Evolutionary conservation across 768 basidiomycete genomes (phyloP), one percentile per base, ranked within the genome.

Genomic region (Boletus subcaerulescens): DNA sequence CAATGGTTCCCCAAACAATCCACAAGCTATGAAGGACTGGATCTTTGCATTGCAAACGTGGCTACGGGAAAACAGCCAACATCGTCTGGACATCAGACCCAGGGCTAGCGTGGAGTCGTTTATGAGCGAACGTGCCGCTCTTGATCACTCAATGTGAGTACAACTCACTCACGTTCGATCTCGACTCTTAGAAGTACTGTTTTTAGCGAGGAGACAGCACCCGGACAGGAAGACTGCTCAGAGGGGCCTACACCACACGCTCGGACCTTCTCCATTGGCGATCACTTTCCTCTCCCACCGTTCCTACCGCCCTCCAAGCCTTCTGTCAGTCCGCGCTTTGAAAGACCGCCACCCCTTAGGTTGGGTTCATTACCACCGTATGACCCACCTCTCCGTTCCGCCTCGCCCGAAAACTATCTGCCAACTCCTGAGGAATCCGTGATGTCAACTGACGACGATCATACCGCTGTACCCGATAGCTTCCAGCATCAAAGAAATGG

Each of bases 1-100:
- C 17, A 67, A 73, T 12, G 72, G 67, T 42, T 75, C 77, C 26
- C 59, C 68, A 17, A 74, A 79, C 45, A 77, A 79, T 53, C 70
- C 75, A 32, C 77, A 82, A 47, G 75, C 75, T 17, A 82, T 86
- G 77, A 81, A 80, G 65, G 80, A 83, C 41, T 93, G 92, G 87
- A 83, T 96, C 49, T 73, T 73, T 38, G 73, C 73, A 51, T 63
- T 97, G 56, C 89, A 89, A 68, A 75, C 68, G 53, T 98, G 93
- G 93, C 81, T 98, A 38, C 82, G 82, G 59, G 72, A 72, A 17
- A 77, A 87, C 52, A 65, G 57, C 46, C 74, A 35, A 58, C 65
- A 40, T 59, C 74, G 48, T 47, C 65, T 58, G 53, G 73, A 67
- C 50, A 67, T 58, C 63, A 65, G 52, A 49, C 54, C 69, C 36